Evolutionary conservation across 345 rosid genomes (phyloP), one percentile per base, ranked within the genome.

Genomic region (Pistacia atlantica): DNA sequence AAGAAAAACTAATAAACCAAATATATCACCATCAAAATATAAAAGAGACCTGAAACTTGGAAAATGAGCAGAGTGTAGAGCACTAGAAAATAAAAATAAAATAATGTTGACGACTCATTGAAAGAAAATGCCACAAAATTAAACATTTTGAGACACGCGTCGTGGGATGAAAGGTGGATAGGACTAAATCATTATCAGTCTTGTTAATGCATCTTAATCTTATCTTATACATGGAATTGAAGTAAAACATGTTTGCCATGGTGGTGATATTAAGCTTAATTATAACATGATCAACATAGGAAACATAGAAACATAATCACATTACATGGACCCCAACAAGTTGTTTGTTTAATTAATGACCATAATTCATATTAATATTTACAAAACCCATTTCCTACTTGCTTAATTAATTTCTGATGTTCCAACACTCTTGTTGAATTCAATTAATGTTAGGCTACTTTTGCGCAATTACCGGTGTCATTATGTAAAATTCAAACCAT

Each of bases 191-290:
- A 58, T 46, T 61, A 33, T 70, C 71, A 61, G 51, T 69, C 33
- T 76, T 67, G 83, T 81, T 84, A 79, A 84, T 76, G 84, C 84
- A 81, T 84, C 87, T 65, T 81, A 79, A 79, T 84, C 87, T 75
- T 58, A 81, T 56, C 69, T 70, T 55, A 13, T 48, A 64, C 12
- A 31, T 49, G 38, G 80, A 64, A 67, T 78, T 52, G 73, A 73
- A 55, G 72, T 69, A 61, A 61, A 75, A 65, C 81, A 81, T 83
- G 84, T 83, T 79, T 74, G 89, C 85, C 81, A 83, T 86, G 83
- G 65, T 48, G 58, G 77, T 33, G 25, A 35, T 64, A 28, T 42
- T 37, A 58, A 33, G 14, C 33, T 64, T 33, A 37, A 75, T 78
- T 22, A 46, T 71, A 55, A 25, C 68, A 71, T 78, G 31, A 78